phyloP scores from a whole-genome alignment of 371 early-diverging fungal species.

The Cokeromyces recurvatus region DNA sequence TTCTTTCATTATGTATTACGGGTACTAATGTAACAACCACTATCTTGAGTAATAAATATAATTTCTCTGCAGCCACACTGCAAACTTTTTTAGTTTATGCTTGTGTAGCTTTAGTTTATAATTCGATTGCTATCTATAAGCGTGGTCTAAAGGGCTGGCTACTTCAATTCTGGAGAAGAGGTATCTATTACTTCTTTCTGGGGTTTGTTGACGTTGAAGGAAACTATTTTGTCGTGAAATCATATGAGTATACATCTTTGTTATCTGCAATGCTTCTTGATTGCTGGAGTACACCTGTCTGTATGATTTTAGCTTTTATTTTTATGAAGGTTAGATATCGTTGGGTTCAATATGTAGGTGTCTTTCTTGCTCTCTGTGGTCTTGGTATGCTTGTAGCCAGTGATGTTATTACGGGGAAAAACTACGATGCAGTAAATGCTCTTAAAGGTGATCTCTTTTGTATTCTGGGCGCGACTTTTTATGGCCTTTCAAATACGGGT shows the following conservation, averaged over 20 bases:
- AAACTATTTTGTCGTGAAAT: constrained; percentile 74
- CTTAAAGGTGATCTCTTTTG: constrained; percentile 67
- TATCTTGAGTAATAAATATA: constrained; percentile 41
- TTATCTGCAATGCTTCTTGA: constrained; percentile 69
- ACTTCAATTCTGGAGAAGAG: constrained; percentile 43
- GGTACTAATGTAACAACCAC: constrained; percentile 55
- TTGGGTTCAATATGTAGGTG: constrained; percentile 60
- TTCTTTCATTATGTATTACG: constrained; percentile 66
- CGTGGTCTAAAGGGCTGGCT: constrained; percentile 43
- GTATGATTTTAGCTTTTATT: constrained; percentile 54
- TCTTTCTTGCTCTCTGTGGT: constrained; percentile 59
- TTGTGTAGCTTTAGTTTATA: constrained; percentile 56
- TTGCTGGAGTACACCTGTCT: constrained; percentile 69
- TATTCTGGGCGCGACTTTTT: constrained; percentile 65
- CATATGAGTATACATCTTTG: constrained; percentile 65
- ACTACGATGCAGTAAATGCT: constrained; percentile 40
- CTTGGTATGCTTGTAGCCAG: constrained; percentile 58
- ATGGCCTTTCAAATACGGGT: constrained; percentile 63
- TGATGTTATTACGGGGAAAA: constrained; percentile 52
- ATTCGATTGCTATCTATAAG: constrained; percentile 50
- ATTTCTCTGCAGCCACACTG: constrained; percentile 53
- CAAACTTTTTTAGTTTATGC: constrained; percentile 63
- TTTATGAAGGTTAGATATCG: constrained; percentile 56
- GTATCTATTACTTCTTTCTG: constrained; percentile 46
- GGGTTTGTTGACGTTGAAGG: constrained; percentile 71